Conservation (phyloP, 2,329 filamentous ascomycete species). For the Macrophomina phaseolina region DNA sequence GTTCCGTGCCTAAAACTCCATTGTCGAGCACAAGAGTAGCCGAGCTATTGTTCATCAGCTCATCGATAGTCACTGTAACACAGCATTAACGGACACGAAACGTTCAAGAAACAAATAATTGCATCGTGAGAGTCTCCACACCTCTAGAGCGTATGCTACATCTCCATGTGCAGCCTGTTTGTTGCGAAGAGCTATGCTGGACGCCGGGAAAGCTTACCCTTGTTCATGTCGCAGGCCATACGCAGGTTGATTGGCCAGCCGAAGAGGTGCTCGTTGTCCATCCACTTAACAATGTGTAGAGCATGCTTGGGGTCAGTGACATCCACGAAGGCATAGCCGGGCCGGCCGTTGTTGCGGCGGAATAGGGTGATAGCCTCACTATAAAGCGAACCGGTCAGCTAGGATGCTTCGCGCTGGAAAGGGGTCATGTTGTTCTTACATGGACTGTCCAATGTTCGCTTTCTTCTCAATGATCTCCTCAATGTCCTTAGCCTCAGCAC, state of each 20-base stretch:
- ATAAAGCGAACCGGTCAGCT: background rate
- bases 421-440: background rate
- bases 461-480: conserved; percentile 7
- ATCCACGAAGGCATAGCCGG: conserved; percentile 22
- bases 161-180: background rate
- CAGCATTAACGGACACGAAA: background rate
- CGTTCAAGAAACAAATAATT: background rate
- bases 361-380: conserved; percentile 17
- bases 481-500: background rate
- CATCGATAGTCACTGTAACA: background rate
- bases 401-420: background rate
- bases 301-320: background rate
- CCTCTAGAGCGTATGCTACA: background rate
- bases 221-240: conserved; percentile 10
- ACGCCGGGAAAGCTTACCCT: conserved; percentile 16
- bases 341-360: conserved; percentile 8
- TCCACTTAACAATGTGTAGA: conserved; percentile 21
- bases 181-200: background rate
- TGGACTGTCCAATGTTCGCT: background rate
- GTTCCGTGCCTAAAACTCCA: background rate
- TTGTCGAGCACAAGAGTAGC: background rate
- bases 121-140: background rate
- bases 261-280: conserved; percentile 22
- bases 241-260: conserved; percentile 22
- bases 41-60: background rate